phyloP scores from a whole-genome alignment of 345 rosid genomes.

The Brassica carinata region DNA sequence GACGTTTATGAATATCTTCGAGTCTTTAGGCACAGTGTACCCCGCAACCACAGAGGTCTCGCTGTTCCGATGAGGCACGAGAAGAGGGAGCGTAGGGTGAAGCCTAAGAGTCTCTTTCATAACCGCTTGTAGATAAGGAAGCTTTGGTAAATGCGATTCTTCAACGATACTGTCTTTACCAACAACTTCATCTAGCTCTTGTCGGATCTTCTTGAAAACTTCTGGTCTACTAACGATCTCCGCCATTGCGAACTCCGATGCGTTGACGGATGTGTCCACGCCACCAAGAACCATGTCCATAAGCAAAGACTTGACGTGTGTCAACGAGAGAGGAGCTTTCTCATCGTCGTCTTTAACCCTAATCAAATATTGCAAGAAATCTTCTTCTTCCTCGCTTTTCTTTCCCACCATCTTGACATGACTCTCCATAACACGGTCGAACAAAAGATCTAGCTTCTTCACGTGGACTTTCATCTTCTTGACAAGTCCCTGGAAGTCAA shows the following conservation, averaged over 20 bases:
- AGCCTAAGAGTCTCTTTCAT: slow-evolving; percentile 52
- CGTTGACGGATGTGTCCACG: slow-evolving; percentile 47
- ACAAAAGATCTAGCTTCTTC: slow-evolving; percentile 23
- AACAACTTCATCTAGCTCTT: slow-evolving; percentile 48
- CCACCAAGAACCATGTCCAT: slow-evolving; percentile 46
- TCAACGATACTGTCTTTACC: slow-evolving; percentile 48
- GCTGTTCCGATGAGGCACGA: slow-evolving; percentile 47
- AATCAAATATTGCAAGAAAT: slow-evolving; percentile 61
- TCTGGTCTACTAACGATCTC: slow-evolving; percentile 46
- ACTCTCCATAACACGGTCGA: slow-evolving; percentile 37
- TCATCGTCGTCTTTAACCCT: slow-evolving; percentile 41
- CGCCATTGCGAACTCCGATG: slow-evolving; percentile 56
- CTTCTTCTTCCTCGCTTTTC: slow-evolving; percentile 23
- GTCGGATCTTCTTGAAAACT: slow-evolving; percentile 36
- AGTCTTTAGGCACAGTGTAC: slow-evolving; percentile 48
- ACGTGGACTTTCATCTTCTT: slow-evolving; percentile 39
- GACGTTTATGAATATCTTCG: slow-evolving; percentile 46
- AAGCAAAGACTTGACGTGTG: slow-evolving; percentile 38
- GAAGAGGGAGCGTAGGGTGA: slow-evolving; percentile 57
- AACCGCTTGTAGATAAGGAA: slow-evolving; percentile 48
- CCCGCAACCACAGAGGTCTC: slow-evolving; percentile 45
- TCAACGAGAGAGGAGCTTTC: slow-evolving; percentile 42
- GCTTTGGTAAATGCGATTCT: slow-evolving; percentile 48
- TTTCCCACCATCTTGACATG: slow-evolving; percentile 31
- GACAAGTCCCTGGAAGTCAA: slow-evolving; percentile 59